Conservation (phyloP, 495 filamentous ascomycete genomes). For the Neurospora tetrasperma region DNA sequence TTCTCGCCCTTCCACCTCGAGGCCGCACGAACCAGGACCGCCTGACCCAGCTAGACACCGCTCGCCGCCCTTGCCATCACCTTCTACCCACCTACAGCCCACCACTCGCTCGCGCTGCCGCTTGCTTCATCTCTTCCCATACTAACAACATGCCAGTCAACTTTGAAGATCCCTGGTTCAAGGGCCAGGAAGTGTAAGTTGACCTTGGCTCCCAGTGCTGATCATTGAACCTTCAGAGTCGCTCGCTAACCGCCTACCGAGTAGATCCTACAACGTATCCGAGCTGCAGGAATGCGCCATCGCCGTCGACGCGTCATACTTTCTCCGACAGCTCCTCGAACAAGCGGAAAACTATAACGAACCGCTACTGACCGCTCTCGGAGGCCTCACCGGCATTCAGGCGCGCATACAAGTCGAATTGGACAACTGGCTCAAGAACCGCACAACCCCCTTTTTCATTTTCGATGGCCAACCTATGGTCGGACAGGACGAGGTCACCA, state of each 20-base stretch:
- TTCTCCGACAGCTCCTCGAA: slow-evolving; percentile 60
- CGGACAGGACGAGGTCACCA: slow-evolving; percentile 50
- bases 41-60: background rate
- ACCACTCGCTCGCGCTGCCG: slow-evolving; percentile 15
- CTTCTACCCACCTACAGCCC: background rate
- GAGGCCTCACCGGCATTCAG: slow-evolving; percentile 73
- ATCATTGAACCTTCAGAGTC: background rate
- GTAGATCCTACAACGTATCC: slow-evolving; percentile 25
- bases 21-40: background rate
- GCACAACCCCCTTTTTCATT: slow-evolving; percentile 67
- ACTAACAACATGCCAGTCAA: slow-evolving; percentile 21
- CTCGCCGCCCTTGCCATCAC: background rate
- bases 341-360: slow-evolving; percentile 59
- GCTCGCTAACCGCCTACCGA: slow-evolving; percentile 6
- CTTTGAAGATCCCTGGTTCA: slow-evolving; percentile 36
- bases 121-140: background rate
- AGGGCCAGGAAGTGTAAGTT: slow-evolving; percentile 33
- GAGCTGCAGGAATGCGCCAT: slow-evolving; percentile 60
- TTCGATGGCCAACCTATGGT: slow-evolving; percentile 78
- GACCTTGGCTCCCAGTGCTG: background rate
- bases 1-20: background rate
- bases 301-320: slow-evolving; percentile 85
- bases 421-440: slow-evolving; percentile 49
- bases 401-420: slow-evolving; percentile 65
- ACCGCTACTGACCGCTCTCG: slow-evolving; percentile 79